A percentile compares a stretch with the other conserved stretches of the same genome.
phyloP scores from a whole-genome alignment of 169 alveolate genomes.

The Perkinsus olseni region DNA sequence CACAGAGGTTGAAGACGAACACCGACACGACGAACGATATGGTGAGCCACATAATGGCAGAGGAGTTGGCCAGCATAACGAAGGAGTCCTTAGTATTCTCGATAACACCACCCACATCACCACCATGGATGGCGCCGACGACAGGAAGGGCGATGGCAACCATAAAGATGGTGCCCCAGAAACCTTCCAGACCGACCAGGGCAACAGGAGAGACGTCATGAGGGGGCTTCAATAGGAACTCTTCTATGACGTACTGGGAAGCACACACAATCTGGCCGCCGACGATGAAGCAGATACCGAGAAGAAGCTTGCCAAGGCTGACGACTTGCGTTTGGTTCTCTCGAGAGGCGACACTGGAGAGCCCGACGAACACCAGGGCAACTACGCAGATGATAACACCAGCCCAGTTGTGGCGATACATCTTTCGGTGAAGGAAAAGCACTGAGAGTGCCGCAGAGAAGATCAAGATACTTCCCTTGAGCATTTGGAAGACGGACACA shows the following conservation, averaged over 20 bases:
- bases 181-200: constrained; percentile 8
- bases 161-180: constrained; percentile 4
- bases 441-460: background rate
- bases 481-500: constrained; percentile 13
- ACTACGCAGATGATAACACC: background rate
- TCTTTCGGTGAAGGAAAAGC: background rate
- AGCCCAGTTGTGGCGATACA: constrained; percentile 1
- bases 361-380: background rate
- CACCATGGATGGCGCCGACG: background rate
- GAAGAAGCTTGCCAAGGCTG: background rate
- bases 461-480: constrained; percentile 7
- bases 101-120: background rate
- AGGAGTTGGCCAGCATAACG: background rate
- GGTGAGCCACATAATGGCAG: background rate
- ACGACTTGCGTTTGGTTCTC: background rate
- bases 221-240: constrained; percentile 9
- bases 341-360: background rate
- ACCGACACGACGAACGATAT: background rate
- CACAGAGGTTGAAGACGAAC: background rate
- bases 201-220: constrained; percentile 9
- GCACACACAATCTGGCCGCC: constrained; percentile 2
- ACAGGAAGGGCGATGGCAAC: background rate
- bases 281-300: constrained; percentile 7
- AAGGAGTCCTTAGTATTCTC: constrained; percentile 6
- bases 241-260: constrained; percentile 5